Evolutionary conservation across 495 filamentous ascomycete genomes (phyloP).

Genomic region (Penicillium maclennaniae): DNA sequence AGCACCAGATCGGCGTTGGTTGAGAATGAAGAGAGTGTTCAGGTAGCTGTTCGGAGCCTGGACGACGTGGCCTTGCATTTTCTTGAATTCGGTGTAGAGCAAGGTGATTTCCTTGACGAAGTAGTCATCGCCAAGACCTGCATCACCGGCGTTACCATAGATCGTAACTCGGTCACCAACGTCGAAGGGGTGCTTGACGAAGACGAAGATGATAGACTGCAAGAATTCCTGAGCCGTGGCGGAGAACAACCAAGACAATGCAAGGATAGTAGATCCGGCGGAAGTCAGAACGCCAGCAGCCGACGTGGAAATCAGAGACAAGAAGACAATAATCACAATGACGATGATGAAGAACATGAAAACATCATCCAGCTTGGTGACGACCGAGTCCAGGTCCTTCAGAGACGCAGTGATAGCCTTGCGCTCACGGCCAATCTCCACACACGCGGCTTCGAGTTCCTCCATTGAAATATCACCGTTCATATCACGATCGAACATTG

Average conservation of each 20-base stretch:
- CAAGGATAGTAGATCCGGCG: conserved; percentile 78
- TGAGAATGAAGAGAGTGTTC: conserved; percentile 90
- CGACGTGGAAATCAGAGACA: conserved; percentile 84
- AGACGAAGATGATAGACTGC: conserved; percentile 88
- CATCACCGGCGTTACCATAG: conserved; percentile 81
- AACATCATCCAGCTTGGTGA: conserved; percentile 84
- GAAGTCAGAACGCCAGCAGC: conserved; percentile 83
- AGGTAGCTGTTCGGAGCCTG: conserved; percentile 94
- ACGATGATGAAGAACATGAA: conserved; percentile 81
- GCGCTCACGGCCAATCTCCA: conserved; percentile 90
- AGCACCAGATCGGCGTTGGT: conserved; percentile 84
- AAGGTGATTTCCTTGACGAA: conserved; percentile 93
- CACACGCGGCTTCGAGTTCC: conserved; percentile 88
- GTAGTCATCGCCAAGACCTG: conserved; percentile 81
- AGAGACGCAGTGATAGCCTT: conserved; percentile 92
- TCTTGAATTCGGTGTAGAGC: conserved; percentile 98
- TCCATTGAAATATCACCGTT: conserved; percentile 97
- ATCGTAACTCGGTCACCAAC: conserved; percentile 91
- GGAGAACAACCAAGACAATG: conserved; percentile 87
- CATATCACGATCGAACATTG: conserved; percentile 93
- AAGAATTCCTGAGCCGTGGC: conserved; percentile 93
- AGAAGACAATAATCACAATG: conserved; percentile 76
- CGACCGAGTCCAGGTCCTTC: conserved; percentile 93
- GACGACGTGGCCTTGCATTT: conserved; percentile 93
- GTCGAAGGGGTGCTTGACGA: conserved; percentile 97